A percentile compares a stretch with the other conserved stretches of the same genome.
Conservation (phyloP, 306 rosid genomes). For the Vachellia pachyceras region DNA sequence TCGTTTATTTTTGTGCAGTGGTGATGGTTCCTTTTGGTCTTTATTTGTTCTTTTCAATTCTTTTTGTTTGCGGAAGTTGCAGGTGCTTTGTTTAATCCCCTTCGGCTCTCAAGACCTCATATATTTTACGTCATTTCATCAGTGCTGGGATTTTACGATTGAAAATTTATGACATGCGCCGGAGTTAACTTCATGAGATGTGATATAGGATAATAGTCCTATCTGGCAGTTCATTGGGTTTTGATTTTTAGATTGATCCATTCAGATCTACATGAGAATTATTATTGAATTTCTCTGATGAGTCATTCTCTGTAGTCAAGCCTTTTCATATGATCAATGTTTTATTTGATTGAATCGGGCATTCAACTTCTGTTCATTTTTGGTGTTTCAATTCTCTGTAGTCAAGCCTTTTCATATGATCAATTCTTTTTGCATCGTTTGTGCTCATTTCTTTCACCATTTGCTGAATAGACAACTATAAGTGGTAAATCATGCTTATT, state of each 20-base stretch:
- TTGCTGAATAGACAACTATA: neutral
- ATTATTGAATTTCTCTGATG: slow-evolving; percentile 14
- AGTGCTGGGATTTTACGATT: slow-evolving; percentile 16
- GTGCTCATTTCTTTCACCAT: neutral
- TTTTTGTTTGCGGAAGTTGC: neutral
- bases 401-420: too few species aligned
- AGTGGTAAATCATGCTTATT: slow-evolving; percentile 1
- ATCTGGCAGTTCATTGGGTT: slow-evolving; percentile 17
- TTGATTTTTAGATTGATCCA: slow-evolving; percentile 31
- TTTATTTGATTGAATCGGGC: slow-evolving; percentile 16
- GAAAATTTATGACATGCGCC: neutral
- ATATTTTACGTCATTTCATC: slow-evolving; percentile 25
- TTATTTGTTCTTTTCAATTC: slow-evolving; percentile 13
- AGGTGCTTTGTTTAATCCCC: neutral
- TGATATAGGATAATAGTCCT: neutral
- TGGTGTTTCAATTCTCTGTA: neutral
- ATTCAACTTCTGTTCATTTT: slow-evolving; percentile 1
- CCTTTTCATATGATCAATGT: neutral
- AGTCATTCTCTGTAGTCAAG: neutral
- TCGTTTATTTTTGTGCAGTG: slow-evolving; percentile 17
- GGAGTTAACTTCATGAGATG: slow-evolving; percentile 22
- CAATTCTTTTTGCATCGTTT: neutral
- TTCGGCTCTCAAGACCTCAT: neutral
- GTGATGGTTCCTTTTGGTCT: slow-evolving; percentile 1
- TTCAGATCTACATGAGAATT: neutral